Base-by-base conservation (phyloP, 805 yeast species). In the Kurtzmaniella cleridarum region DNA sequence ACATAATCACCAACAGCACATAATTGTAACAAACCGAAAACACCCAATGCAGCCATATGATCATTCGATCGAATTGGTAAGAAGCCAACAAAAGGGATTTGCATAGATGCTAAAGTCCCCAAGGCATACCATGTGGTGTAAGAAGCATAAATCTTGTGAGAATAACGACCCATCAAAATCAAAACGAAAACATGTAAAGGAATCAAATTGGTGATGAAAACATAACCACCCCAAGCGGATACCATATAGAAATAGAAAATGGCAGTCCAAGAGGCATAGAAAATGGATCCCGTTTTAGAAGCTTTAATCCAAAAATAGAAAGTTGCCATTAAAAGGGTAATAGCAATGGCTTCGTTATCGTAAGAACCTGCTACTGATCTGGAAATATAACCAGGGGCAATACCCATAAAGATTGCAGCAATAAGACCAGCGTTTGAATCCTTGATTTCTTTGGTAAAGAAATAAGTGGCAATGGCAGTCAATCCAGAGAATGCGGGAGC, bases 171-270 rank as follows among this genome's bases (percentile, higher is more conserved):
- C 98, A 93, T 93, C 48, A 87, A 66, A 38, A 93, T 65, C 57
- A 93, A 71, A 36, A 88, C 90, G 56, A 93, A 90, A 18, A 90
- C 89, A 60, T 93, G 99, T 51, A 93, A 71, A 34, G 98, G 98
- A 53, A 93, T 88, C 73, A 95, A 79, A 68, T 93, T 93, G 43
- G 99, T 93, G 66, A 93, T 95, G 72, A 93, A 93, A 38, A 95
- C 99, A 59, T 93, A 93, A 20, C 99, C 99, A 71, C 99, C 99
- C 97, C 99, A 90, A 10, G 99, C 98, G 35, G 95, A 81, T 38
- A 93, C 99, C 99, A 93, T 93, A 73, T 93, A 93, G 65, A 95
- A 93, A 69, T 95, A 93, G 53, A 81, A 84, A 27, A 88, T 59
- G 1, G 98, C 95, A 23, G 97, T 80, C 50, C 84, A 66, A 2